Percentiles rank a stretch among this genome's conserved stretches.
phyloP scores from a whole-genome alignment of 2,329 filamentous ascomycete species.

The Leptographium galeiforme region DNA sequence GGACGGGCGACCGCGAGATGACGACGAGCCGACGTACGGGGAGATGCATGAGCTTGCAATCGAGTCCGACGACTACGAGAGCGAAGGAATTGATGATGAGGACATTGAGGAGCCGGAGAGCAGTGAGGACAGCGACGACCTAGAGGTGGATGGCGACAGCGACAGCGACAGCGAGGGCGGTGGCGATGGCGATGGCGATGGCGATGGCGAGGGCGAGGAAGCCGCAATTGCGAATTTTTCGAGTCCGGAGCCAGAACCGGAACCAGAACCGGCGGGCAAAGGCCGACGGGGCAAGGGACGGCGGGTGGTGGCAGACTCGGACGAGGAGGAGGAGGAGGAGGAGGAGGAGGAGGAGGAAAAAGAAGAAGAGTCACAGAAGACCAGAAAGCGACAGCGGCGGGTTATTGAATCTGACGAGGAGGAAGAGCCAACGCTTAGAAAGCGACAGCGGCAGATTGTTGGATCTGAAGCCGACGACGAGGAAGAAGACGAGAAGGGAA shows the following conservation, averaged over 20 bases:
- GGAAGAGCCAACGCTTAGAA: not conserved
- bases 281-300: conserved; percentile 4
- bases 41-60: not conserved
- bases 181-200: not conserved
- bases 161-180: not conserved
- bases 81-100: conserved; percentile 2
- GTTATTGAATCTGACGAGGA: not conserved
- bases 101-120: conserved; percentile 9
- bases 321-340: conserved; percentile 1
- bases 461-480: not conserved
- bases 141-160: not conserved
- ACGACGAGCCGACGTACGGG: not conserved
- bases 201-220: not conserved
- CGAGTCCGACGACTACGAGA: not conserved
- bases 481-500: not conserved
- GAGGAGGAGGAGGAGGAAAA: not conserved
- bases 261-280: not conserved
- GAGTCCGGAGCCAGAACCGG: conserved; percentile 2
- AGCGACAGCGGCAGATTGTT: not conserved
- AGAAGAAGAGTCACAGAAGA: not conserved
- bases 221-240: conserved; percentile 2
- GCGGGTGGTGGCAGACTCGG: conserved; percentile 7
- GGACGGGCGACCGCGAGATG: conserved; percentile 2
- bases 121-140: not conserved
- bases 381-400: not conserved